These are phyloP conservation scores for Pythium coloratum DNA, from an alignment of 352 stramenopile species.

Conservation along the genomic window DNA sequence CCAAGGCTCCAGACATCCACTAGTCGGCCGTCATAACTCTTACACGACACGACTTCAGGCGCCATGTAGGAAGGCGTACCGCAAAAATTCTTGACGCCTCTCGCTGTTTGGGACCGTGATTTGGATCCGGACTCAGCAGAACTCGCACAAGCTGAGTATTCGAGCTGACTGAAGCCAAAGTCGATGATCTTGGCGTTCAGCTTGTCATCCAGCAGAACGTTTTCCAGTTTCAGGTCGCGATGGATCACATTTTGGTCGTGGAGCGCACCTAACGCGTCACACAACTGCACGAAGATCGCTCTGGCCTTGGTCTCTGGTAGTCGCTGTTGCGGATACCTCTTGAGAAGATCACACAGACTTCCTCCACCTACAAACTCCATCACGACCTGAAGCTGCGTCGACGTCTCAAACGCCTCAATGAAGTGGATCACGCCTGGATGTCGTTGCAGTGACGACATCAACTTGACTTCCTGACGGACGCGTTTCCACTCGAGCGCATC, in stretches of 20 bases:
- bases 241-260: constrained; percentile 63
- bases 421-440: constrained; percentile 54
- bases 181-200: constrained; percentile 52
- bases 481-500: constrained; percentile 61
- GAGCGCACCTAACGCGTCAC: constrained; percentile 38
- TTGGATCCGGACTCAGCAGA: background rate
- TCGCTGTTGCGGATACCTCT: constrained; percentile 30
- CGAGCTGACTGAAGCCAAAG: constrained; percentile 70
- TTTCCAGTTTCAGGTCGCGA: constrained; percentile 79
- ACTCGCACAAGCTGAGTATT: constrained; percentile 12
- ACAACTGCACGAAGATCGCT: constrained; percentile 45
- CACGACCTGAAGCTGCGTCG: constrained; percentile 56
- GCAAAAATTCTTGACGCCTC: constrained; percentile 71
- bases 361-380: constrained; percentile 47
- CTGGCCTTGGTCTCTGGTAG: constrained; percentile 38
- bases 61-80: constrained; percentile 82
- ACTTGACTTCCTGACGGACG: constrained; percentile 51
- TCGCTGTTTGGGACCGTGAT: constrained; percentile 1
- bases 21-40: constrained; percentile 51
- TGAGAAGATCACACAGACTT: constrained; percentile 48
- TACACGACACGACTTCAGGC: constrained; percentile 59
- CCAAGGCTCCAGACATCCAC: constrained; percentile 62
- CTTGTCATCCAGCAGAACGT: constrained; percentile 53
- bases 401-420: constrained; percentile 59
- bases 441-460: constrained; percentile 39